Base-by-base conservation (phyloP, 116 monocot genomes). In the Dioscorea cayenensis region DNA sequence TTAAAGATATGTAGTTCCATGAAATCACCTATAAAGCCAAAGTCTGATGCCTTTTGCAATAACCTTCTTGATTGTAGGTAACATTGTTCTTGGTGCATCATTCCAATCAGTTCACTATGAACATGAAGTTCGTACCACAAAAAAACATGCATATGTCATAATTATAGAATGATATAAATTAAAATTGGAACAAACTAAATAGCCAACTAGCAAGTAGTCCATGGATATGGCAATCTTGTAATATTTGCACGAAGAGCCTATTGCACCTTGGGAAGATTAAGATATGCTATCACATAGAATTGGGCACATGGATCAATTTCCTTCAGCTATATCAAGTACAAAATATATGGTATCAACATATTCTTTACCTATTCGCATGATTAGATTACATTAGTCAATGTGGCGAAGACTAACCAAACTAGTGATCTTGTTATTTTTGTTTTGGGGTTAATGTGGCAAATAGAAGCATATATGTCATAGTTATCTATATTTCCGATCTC, bases 11-110 rank as follows among this genome's bases (percentile, higher is more conserved):
- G 37, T 37, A 2, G n/a, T n/a, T n/a, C n/a, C n/a, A 3, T 36
- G 4, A 21, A 19, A 13, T 66, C 75, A 72, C 88, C 84, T 88
- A 60, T 70, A 89, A 9, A 89, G 48, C 85, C 82, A 82, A 9
- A 84, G 67, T 4, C 76, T 77, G 16, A 76, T 27, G 25, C 78
- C 83, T 14, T 21, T 70, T 17, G 25, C 66, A 58, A 83, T 70
- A 51, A 89, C 50, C 65, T 83, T 59, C 77, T 83, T 73, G 28
- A 86, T 76, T n/a, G 51, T 28, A 0, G 82, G 70, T 50, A 81
- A 59, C 50, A 77, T 73, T 2, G 60, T 36, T 11, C 7, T 10
- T 0, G 80, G 76, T 14, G 48, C 14, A 11, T 73, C 80, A 14
- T 20, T 70, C 76, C 79, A 84, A 59, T 64, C 61, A 61, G 20